Base-by-base conservation (phyloP, 139 green algal genomes). In the Closterium sp. region DNA sequence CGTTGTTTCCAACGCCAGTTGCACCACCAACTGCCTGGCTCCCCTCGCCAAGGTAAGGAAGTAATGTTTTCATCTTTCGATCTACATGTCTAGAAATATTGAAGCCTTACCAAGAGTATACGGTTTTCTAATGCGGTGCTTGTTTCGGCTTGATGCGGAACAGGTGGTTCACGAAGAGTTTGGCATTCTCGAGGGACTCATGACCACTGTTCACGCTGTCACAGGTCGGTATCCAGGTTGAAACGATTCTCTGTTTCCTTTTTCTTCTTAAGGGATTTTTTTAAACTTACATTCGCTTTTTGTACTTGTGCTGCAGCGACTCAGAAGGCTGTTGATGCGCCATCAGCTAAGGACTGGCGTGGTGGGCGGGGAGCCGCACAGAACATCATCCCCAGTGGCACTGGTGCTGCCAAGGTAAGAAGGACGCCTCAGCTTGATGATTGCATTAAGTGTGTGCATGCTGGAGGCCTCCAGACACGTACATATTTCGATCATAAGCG, bases 341-440 rank as follows among this genome's bases (percentile, higher is more conserved):
- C 97, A 34, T 97, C 94, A 90, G 97, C 96, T 94, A 99, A 99
- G 96, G 97, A 99, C 96, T 99, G 97, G 97, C 95, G 97, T 66
- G 97, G 97, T 31, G 97, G 97, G 10, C 96, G 97, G 85, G 96
- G 95, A 25, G 97, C 96, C 12, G 95, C 94, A 34, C 87, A 91
- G 86, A 99, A 99, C 96, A 99, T 99, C 96, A 99, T 99, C 94
- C 97, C 97, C 87, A 98, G 96, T 34, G 97, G 96, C 94, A 99
- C 97, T 21, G 97, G 97, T 21, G 97, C 97, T 31, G 97, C 97
- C 92, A 99, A 99, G 96, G 97, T 86, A 76, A 28, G 38, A 66
- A n/a, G n/a, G n/a, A n/a, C n/a, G n/a, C n/a, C n/a, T n/a, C n/a
- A n/a, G n/a, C n/a, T n/a, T n/a, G n/a, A n/a, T n/a, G n/a, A n/a